Conservation (phyloP, 257 asterid genomes). For the Petunia axillaris region DNA sequence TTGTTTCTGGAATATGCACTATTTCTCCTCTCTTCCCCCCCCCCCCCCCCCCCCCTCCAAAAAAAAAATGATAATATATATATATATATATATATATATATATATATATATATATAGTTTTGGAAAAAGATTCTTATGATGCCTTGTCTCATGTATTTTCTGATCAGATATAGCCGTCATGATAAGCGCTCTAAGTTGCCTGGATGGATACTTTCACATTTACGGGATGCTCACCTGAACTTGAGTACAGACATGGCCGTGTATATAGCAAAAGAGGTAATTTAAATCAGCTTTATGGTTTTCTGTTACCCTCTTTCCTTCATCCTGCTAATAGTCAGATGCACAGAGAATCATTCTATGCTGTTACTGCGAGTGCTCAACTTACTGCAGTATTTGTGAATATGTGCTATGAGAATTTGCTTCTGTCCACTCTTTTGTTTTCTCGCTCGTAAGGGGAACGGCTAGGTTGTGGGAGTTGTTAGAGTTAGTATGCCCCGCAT, state of each 20-base stretch:
- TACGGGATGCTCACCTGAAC: conserved; percentile 94
- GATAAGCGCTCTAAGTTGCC: conserved; percentile 97
- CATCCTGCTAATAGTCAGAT: not conserved
- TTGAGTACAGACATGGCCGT: conserved; percentile 99
- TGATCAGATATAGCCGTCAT: conserved; percentile 85
- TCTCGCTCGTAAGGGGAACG: no score
- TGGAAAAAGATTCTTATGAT: conserved; percentile 13
- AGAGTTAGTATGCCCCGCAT: no score
- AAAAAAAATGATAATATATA: not conserved
- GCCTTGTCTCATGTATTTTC: conserved; percentile 5
- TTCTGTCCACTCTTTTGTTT: not conserved
- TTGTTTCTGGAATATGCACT: not conserved
- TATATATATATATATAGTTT: no score
- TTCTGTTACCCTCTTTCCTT: not conserved
- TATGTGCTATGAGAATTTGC: not conserved
- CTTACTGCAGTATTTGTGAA: not conserved
- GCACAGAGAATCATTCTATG: conserved; percentile 5
- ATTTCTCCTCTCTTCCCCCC: not conserved
- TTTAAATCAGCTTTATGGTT: not conserved
- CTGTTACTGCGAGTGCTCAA: not conserved
- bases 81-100: no score
- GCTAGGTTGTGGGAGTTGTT: no score
- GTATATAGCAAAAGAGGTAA: conserved; percentile 95
- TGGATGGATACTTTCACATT: conserved; percentile 94
- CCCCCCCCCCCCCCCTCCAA: not conserved